Evolutionary conservation across 2,329 filamentous ascomycete species (phyloP).

Genomic region (Fusarium nanum): DNA sequence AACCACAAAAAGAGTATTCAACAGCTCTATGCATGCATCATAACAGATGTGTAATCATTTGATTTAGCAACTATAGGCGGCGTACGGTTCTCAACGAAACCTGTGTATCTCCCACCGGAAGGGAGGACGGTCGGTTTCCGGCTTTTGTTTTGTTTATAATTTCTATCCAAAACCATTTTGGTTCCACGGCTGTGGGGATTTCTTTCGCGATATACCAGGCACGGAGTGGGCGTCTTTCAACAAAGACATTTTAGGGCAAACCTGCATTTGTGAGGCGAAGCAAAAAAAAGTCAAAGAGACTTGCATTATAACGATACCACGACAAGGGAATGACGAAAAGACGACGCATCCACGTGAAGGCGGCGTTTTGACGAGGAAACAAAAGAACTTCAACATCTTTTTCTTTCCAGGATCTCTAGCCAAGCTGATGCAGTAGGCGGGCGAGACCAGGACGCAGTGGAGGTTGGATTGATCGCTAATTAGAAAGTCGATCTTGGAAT

Average conservation of each 20-base stretch:
- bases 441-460: slow-evolving; percentile 39
- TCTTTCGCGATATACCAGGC: slow-evolving; percentile 52
- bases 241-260: slow-evolving; percentile 56
- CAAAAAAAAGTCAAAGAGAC: slow-evolving; percentile 49
- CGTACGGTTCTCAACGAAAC: slow-evolving; percentile 63
- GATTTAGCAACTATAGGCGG: slow-evolving; percentile 53
- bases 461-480: slow-evolving; percentile 35
- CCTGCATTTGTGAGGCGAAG: slow-evolving; percentile 55
- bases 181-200: slow-evolving; percentile 43
- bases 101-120: slow-evolving; percentile 52
- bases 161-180: slow-evolving; percentile 40
- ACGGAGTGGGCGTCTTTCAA: slow-evolving; percentile 60
- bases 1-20: slow-evolving; percentile 54
- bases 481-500: slow-evolving; percentile 20
- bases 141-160: slow-evolving; percentile 50
- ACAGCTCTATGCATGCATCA: slow-evolving; percentile 53
- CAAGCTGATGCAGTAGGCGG: slow-evolving; percentile 53
- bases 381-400: slow-evolving; percentile 63
- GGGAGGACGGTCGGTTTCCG: slow-evolving; percentile 52
- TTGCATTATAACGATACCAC: slow-evolving; percentile 58
- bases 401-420: slow-evolving; percentile 58
- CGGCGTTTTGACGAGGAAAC: slow-evolving; percentile 58
- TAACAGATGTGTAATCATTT: slow-evolving; percentile 55
- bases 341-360: slow-evolving; percentile 48
- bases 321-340: slow-evolving; percentile 49